These are phyloP conservation scores for Theileria equi DNA, from an alignment of 169 alveolate genomes.

Conservation along the genomic window DNA sequence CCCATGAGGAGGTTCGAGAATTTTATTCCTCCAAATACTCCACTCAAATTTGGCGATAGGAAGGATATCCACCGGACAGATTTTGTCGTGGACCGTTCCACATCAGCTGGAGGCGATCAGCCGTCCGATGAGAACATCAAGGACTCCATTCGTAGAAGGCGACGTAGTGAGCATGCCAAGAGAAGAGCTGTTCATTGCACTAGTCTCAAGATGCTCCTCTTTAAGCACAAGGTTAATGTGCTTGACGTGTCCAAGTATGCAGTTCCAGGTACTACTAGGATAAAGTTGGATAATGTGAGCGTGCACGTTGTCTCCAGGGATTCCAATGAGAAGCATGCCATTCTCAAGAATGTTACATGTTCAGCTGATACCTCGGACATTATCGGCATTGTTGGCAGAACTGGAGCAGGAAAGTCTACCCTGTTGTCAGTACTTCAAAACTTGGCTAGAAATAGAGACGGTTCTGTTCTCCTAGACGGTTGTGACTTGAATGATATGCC, in stretches of 20 bases:
- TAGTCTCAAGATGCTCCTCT: neutral
- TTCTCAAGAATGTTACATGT: slow-evolving; percentile 20
- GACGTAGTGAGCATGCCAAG: too few relatives aligned
- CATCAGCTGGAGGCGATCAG: too few relatives aligned
- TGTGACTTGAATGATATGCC: slow-evolving; percentile 26
- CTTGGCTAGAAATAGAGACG: slow-evolving; percentile 18
- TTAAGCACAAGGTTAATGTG: neutral
- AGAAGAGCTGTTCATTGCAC: too few relatives aligned
- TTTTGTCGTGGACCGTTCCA: too few relatives aligned
- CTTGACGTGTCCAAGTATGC: neutral
- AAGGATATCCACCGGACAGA: neutral
- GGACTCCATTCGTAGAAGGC: too few relatives aligned
- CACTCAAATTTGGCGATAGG: neutral
- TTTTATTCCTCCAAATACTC: slow-evolving; percentile 5
- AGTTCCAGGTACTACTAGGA: slow-evolving; percentile 4
- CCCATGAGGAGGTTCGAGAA: slow-evolving; percentile 1
- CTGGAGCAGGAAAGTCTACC: slow-evolving; percentile 64
- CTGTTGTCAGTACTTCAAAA: slow-evolving; percentile 38
- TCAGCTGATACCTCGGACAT: slow-evolving; percentile 31
- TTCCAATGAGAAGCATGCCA: neutral
- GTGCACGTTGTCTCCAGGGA: slow-evolving; percentile 3
- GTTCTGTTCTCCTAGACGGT: slow-evolving; percentile 59
- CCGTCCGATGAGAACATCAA: too few relatives aligned
- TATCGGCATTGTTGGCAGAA: slow-evolving; percentile 56
- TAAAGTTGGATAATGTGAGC: neutral